Evolutionary conservation across 495 filamentous ascomycete genomes (phyloP), one percentile per base, ranked within the genome.

Genomic region (Penicillium odoratum): DNA sequence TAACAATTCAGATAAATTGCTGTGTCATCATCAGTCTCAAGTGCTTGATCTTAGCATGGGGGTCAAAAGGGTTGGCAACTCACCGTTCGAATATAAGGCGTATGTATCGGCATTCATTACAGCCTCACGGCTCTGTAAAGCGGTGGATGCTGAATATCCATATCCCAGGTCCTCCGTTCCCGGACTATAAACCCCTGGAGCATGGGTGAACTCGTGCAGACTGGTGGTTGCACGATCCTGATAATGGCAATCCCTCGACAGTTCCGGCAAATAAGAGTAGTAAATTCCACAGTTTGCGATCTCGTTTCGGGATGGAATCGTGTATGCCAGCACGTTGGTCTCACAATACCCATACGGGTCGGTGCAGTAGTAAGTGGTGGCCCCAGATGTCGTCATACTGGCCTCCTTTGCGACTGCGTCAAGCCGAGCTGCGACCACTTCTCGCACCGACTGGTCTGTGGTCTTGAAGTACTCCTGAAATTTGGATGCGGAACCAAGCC

Each of bases 401-500:
- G 83, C 81, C 59, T 85, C 79, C n/a, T 53, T 64, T 15, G 79
- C 78, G n/a, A 85, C 74, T 13, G 75, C 76, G 15, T 54, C 60
- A 25, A 86, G 73, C 21, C 84, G 79, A 36, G 64, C 69, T 13
- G 83, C 77, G 21, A 89, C 85, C 11, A 67, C 71, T 46, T 62
- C 74, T 33, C 81, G 75, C 2, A 70, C 71, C 1, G 70, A 62
- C 31, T 61, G 65, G 18, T 67, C 55, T n/a, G 76, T 81, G 5
- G 80, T 81, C 70, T 82, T 86, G 80, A 87, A 89, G 69, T 85
- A 87, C 57, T 85, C 83, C 10, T 55, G 65, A 64, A 87, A 77
- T 64, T 82, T 83, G 51, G 74, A 55, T 16, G 79, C 70, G 1
- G 69, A 70, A 16, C 82, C 84, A 2, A 71, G 72, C 1, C 63